Evolutionary conservation across 352 stramenopile species (phyloP), one percentile per base, ranked within the genome.

Genomic region (Globisporangium ultimum): DNA sequence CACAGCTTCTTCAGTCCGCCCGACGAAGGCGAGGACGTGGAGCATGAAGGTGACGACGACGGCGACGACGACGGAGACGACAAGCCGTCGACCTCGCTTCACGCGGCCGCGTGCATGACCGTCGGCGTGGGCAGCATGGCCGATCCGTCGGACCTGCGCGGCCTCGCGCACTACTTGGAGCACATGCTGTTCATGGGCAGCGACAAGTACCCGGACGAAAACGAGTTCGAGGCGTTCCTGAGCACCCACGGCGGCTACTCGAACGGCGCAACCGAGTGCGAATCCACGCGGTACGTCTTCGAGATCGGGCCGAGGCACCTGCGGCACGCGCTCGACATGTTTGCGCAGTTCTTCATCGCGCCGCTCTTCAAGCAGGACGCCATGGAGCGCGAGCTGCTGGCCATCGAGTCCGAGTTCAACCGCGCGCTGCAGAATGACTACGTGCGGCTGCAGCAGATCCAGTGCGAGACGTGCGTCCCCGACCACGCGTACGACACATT

Each of bases 131-230:
- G 80, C 8, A 87, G 76, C 60, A 72, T 89, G 58, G 9, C 68
- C 1, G 85, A 96, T 34, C 79, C 84, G 1, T 42, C 72, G 40
- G 57, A 74, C 10, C 46, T 93, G 13, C 74, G 72, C 14, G 89
- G 84, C 3, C 61, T 90, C 9, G 86, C 85, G 10, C 87, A 96
- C 58, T 96, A 91, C 58, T 71, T 97, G 20, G 89, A 98, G 69
- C 91, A 98, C 75, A 97, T 98, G 91, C 66, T 97, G 2, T 98
- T 98, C 66, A 93, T 98, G 85, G 91, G 91, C 7, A 96, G 79
- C 55, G 63, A 66, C 18, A 97, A 97, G 50, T 98, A 96, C 63
- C 91, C 91, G 1, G 76, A 85, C 50, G 93, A 98, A 56, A 97
- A 98, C 66, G 81, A 83, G 45, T 97, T 97, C 59, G 89, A 97